Evolutionary conservation across 225 moss, liverwort and hornwort species (phyloP), one percentile per base, ranked within the genome.

Genomic region (Pseudoscleropodium purum): DNA sequence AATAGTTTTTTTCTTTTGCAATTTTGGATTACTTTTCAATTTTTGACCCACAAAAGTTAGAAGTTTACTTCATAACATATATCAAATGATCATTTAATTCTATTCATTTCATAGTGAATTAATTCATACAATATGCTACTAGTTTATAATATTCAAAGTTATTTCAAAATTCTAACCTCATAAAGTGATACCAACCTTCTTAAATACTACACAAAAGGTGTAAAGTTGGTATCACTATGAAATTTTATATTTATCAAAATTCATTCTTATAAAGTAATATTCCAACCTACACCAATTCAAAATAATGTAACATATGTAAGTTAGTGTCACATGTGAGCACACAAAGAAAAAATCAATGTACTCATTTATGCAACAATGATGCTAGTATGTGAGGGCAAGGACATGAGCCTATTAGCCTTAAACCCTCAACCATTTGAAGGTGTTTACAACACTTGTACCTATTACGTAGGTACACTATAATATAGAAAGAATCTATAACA

Each of bases 131-230:
- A 73, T 47, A 45, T 74, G 3, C 25, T 27, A 43, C 10, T 57
- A 20, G 5, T 10, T 15, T 72, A 73, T 3, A 27, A 15, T 73
- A 43, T 45, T 74, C 3, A 4, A 75, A 31, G 49, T 33, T 75
- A 12, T 49, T 49, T 49, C 20, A 75, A 49, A 33, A 31, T 11
- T 49, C 47, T 74, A 74, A 30, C 30, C 7, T 6, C 0, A 0
- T 3, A 45, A 43, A 73, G 17, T 16, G 3, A 29, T 3, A 73
- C 10, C 29, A 29, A 45, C 18, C 6, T 75, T 47, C 7, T 41
- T 18, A 75, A 2, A 10, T 18, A 18, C 6, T 18, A 47, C 6
- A 74, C 0, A 2, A 3, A 45, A 1, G 26, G 16, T 0, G 9
- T 29, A 45, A 41, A 45, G 43, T 16, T 10, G n/a, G 29, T 9